Evolutionary conservation across 1,284 basidiomycete genomes (phyloP).

Genomic region (Testicularia cyperi): DNA sequence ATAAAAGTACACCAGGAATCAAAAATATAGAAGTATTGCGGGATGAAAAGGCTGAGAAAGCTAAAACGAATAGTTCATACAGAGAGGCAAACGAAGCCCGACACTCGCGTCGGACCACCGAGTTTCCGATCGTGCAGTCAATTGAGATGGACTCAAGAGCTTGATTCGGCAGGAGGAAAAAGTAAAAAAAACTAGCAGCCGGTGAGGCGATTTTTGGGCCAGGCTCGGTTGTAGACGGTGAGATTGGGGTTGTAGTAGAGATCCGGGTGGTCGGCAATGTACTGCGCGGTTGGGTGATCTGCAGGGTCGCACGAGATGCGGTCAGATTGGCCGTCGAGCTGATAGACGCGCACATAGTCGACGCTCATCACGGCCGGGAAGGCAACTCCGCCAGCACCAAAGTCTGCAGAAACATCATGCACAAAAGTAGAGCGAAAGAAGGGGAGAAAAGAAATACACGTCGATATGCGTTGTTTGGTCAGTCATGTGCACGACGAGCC

Average conservation of each 20-base stretch:
- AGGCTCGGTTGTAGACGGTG: slow-evolving; percentile 31
- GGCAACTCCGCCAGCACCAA: slow-evolving; percentile 29
- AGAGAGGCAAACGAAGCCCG: no score
- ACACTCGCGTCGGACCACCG: no score
- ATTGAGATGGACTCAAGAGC: no score
- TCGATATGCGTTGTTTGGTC: no score
- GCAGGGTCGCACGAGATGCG: slow-evolving; percentile 48
- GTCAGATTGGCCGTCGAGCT: slow-evolving; percentile 34
- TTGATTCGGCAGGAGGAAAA: not conserved
- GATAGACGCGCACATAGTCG: slow-evolving; percentile 54
- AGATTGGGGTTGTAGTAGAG: slow-evolving; percentile 57
- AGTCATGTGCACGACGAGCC: no score
- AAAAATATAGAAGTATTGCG: no score
- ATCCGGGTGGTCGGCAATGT: slow-evolving; percentile 52
- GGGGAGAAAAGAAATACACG: no score
- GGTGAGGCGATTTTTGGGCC: slow-evolving; percentile 52
- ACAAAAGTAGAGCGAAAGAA: no score
- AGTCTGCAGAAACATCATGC: no score
- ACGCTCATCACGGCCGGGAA: slow-evolving; percentile 47
- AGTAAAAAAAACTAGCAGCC: slow-evolving; percentile 18
- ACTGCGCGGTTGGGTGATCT: slow-evolving; percentile 54
- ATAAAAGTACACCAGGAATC: no score
- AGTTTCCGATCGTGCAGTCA: no score
- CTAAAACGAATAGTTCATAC: not conserved
- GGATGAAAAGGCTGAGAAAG: no score